Percentiles rank a stretch among this genome's conserved stretches.
Evolutionary conservation across 192 early-diverging fungal species (phyloP).

Genomic region (Rhizophlyctis rosea): DNA sequence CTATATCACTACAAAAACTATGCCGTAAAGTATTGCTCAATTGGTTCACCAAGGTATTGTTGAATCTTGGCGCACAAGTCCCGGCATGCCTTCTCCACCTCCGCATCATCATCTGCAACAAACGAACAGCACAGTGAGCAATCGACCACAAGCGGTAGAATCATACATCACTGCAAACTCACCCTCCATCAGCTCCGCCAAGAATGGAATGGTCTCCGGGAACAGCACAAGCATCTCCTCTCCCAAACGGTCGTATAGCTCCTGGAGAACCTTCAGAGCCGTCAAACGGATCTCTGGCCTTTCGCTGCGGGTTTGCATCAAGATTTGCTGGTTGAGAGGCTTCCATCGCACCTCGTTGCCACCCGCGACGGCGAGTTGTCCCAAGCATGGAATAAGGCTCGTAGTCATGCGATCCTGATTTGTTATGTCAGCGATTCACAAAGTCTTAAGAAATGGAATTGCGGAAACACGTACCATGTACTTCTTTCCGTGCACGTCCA

Average conservation of each 20-base stretch:
- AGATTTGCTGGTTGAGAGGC: constrained; percentile 73
- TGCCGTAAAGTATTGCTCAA: constrained; percentile 74
- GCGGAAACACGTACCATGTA: constrained; percentile 20
- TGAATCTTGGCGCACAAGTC: constrained; percentile 86
- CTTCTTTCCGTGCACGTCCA: constrained; percentile 43
- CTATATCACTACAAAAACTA: too few relatives aligned
- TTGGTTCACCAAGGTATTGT: constrained; percentile 82
- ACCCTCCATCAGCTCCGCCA: constrained; percentile 94
- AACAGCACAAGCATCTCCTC: constrained; percentile 90
- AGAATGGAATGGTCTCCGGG: constrained; percentile 90
- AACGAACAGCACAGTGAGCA: constrained; percentile 6
- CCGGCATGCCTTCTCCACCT: constrained; percentile 77
- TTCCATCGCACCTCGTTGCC: constrained; percentile 85
- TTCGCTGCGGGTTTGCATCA: constrained; percentile 77
- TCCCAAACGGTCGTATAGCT: constrained; percentile 83
- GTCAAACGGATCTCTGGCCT: constrained; percentile 60
- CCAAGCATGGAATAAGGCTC: constrained; percentile 70
- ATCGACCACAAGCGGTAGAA: too few relatives aligned
- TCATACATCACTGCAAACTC: too few relatives aligned
- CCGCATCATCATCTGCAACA: constrained; percentile 65
- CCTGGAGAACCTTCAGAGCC: constrained; percentile 66
- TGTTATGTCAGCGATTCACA: not conserved
- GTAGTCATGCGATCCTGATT: constrained; percentile 1
- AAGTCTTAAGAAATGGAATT: constrained; percentile 7
- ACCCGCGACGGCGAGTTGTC: constrained; percentile 74